Evolutionary conservation across 371 early-diverging fungal species (phyloP).

Genomic region (Lichtheimia ramosa): DNA sequence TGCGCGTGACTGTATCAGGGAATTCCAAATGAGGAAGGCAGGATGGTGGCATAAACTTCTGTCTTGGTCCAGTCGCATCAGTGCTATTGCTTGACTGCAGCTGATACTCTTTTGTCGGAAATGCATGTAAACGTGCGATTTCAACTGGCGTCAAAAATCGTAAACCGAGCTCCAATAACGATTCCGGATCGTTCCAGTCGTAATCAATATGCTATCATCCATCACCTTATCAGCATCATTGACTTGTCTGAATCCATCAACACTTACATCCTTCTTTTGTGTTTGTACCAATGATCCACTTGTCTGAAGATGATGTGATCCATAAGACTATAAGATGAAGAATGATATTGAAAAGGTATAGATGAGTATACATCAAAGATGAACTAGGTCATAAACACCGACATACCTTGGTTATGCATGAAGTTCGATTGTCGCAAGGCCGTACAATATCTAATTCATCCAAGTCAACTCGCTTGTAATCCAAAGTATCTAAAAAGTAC

Average conservation of each 20-base stretch:
- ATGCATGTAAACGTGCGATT: slow-evolving; percentile 75
- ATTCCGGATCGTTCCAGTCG: slow-evolving; percentile 48
- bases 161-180: slow-evolving; percentile 59
- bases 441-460: slow-evolving; percentile 54
- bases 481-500: neutral
- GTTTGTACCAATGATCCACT: slow-evolving; percentile 70
- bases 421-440: slow-evolving; percentile 47
- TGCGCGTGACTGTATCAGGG: slow-evolving; percentile 46
- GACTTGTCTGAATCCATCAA: neutral
- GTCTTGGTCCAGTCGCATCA: slow-evolving; percentile 2
- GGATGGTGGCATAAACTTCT: slow-evolving; percentile 18
- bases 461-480: neutral
- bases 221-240: neutral
- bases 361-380: neutral
- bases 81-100: neutral
- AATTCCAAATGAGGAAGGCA: slow-evolving; percentile 42
- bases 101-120: slow-evolving; percentile 49
- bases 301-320: slow-evolving; percentile 66
- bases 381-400: too few relatives aligned
- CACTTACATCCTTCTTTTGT: slow-evolving; percentile 38
- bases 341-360: neutral
- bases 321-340: slow-evolving; percentile 49
- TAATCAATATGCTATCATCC: slow-evolving; percentile 22
- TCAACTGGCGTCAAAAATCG: slow-evolving; percentile 79
- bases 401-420: slow-evolving; percentile 73